A percentile compares a stretch with the other conserved stretches of the same genome.
Conservation (phyloP, 164 flowering plant species). For the Umbellularia californica region DNA sequence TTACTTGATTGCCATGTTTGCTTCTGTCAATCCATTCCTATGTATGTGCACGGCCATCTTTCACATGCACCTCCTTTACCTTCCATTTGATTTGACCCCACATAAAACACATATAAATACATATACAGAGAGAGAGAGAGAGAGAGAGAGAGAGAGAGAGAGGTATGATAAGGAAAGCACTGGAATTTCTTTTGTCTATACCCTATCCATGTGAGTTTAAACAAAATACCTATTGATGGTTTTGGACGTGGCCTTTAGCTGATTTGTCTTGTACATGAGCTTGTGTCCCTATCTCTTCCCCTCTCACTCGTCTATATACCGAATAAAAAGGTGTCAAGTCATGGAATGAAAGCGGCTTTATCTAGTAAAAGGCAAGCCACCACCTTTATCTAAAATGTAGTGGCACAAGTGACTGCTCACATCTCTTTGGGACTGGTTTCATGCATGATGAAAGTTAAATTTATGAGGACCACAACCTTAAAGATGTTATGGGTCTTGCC, state of each 20-base stretch:
- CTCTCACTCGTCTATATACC: constrained; percentile 2
- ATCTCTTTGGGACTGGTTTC: background rate
- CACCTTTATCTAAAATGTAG: constrained; percentile 1
- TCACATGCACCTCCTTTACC: constrained; percentile 5
- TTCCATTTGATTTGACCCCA: constrained; percentile 6
- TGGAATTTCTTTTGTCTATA: background rate
- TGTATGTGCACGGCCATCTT: background rate
- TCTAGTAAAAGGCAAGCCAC: constrained; percentile 7
- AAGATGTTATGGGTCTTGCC: background rate
- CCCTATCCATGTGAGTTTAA: background rate
- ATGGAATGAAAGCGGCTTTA: constrained; percentile 7
- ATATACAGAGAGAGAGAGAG: background rate
- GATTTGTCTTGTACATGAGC: background rate
- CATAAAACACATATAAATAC: background rate
- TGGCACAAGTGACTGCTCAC: background rate
- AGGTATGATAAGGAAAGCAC: background rate
- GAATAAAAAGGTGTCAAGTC: background rate
- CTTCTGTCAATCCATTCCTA: constrained; percentile 1
- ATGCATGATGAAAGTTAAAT: background rate
- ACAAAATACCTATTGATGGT: background rate
- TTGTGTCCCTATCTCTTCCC: background rate
- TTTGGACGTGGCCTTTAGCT: background rate
- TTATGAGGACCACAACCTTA: background rate
- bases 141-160: background rate
- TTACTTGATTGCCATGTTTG: background rate